phyloP scores from a whole-genome alignment of 1,284 basidiomycete species.

The Naganishia sp. region DNA sequence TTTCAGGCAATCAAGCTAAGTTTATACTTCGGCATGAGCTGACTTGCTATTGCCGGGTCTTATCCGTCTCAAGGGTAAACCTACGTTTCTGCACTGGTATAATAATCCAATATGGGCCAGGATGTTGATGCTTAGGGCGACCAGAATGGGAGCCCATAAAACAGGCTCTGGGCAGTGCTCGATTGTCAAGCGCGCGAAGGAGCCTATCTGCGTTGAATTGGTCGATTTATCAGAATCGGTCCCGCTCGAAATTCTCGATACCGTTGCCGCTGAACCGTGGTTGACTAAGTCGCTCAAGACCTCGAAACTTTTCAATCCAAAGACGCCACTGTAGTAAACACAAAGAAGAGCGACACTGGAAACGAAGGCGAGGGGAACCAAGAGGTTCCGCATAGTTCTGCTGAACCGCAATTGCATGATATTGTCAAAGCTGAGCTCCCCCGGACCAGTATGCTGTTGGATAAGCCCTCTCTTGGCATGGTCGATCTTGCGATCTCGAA shows the following conservation, averaged over 20 bases:
- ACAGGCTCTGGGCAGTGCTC: slow-evolving; percentile 1
- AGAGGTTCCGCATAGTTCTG: slow-evolving; percentile 13
- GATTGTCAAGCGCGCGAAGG: slow-evolving; percentile 5
- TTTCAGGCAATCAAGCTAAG: not conserved
- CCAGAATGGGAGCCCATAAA: not conserved
- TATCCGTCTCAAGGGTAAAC: not conserved
- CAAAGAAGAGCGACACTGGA: not conserved
- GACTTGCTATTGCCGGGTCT: not conserved
- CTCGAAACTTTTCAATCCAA: too few relatives aligned
- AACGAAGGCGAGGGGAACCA: not conserved
- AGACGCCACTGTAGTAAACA: not conserved
- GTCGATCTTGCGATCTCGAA: slow-evolving; percentile 5
- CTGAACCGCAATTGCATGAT: slow-evolving; percentile 15
- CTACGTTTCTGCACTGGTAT: slow-evolving; percentile 1
- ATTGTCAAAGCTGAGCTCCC: slow-evolving; percentile 17
- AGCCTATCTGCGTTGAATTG: too few relatives aligned
- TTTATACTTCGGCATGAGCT: not conserved
- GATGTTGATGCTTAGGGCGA: slow-evolving; percentile 3
- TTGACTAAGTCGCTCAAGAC: not conserved
- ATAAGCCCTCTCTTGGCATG: not conserved
- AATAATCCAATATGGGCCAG: slow-evolving; percentile 1
- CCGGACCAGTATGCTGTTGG: not conserved
- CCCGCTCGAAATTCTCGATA: too few relatives aligned
- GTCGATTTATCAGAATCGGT: too few relatives aligned
- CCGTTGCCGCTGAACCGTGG: not conserved